Evolutionary conservation across 2,329 filamentous ascomycete genomes (phyloP).

Genomic region (Atkinsonella texensis): DNA sequence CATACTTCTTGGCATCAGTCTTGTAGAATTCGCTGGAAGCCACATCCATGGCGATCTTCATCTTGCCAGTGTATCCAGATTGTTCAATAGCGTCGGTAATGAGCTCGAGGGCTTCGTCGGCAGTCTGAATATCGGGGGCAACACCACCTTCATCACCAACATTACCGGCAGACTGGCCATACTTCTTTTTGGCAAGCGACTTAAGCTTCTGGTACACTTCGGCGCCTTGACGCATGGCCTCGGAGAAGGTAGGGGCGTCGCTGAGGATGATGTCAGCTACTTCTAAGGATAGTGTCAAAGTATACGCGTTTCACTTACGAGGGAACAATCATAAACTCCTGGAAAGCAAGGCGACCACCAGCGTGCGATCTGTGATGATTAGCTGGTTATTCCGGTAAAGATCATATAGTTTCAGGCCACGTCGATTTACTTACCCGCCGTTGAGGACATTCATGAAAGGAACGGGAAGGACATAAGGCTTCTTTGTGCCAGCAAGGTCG

Average conservation of each 20-base stretch:
- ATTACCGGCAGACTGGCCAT: slow-evolving; percentile 96
- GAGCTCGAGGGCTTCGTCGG: slow-evolving; percentile 92
- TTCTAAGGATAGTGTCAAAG: background rate
- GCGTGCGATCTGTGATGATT: slow-evolving; percentile 62
- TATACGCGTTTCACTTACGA: slow-evolving; percentile 38
- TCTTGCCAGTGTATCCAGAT: slow-evolving; percentile 88
- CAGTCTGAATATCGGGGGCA: slow-evolving; percentile 93
- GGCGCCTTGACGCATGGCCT: slow-evolving; percentile 90
- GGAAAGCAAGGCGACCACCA: slow-evolving; percentile 88
- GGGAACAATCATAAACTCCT: slow-evolving; percentile 93
- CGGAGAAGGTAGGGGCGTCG: slow-evolving; percentile 78
- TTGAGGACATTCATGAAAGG: slow-evolving; percentile 94
- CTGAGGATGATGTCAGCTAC: slow-evolving; percentile 25
- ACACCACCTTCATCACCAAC: slow-evolving; percentile 99
- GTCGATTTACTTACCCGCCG: slow-evolving; percentile 39
- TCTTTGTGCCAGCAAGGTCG: slow-evolving; percentile 79
- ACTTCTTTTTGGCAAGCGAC: slow-evolving; percentile 96
- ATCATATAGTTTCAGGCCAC: background rate
- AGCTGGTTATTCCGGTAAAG: background rate
- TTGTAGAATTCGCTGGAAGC: slow-evolving; percentile 99
- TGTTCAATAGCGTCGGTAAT: slow-evolving; percentile 90
- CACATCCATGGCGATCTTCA: slow-evolving; percentile 99
- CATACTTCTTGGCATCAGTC: slow-evolving; percentile 94
- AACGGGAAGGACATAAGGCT: slow-evolving; percentile 80
- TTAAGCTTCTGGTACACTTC: slow-evolving; percentile 99